Conservation (phyloP, 495 filamentous ascomycete species). For the Penicillium macrosclerotiorum region DNA sequence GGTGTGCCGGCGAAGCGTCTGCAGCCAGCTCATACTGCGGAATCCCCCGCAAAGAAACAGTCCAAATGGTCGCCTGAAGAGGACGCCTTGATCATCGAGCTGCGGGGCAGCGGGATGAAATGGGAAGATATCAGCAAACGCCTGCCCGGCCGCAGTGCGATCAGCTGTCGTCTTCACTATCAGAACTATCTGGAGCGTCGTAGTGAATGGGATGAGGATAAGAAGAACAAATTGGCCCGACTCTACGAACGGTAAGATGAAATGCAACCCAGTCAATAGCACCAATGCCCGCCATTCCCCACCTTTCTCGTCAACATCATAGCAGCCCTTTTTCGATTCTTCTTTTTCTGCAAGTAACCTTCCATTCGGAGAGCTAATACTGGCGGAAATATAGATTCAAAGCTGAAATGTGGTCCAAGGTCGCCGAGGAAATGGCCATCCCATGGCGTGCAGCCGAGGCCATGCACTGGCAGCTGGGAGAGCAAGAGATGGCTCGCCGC, state of each 20-base stretch:
- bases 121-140: conserved; percentile 97
- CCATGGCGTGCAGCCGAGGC: conserved; percentile 95
- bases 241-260: conserved; percentile 93
- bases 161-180: conserved; percentile 92
- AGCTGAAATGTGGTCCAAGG: conserved; percentile 92
- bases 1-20: conserved; percentile 49
- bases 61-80: conserved; percentile 95
- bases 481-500: conserved; percentile 85
- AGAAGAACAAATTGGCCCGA: conserved; percentile 91
- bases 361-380: conserved; percentile 7
- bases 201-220: conserved; percentile 93
- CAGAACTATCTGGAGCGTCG: conserved; percentile 94
- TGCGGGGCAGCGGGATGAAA: conserved; percentile 87
- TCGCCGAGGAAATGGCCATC: conserved; percentile 92
- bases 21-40: conserved; percentile 48
- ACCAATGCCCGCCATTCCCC: too few relatives aligned
- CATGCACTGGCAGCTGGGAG: conserved; percentile 97
- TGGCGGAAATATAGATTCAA: conserved; percentile 69
- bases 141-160: conserved; percentile 84
- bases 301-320: too few relatives aligned
- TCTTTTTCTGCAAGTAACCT: too few relatives aligned
- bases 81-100: conserved; percentile 82
- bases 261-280: too few relatives aligned
- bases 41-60: conserved; percentile 88
- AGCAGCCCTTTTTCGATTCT: too few relatives aligned